phyloP scores from a whole-genome alignment of 1,284 basidiomycete genomes.

The Porodaedalea pini region DNA sequence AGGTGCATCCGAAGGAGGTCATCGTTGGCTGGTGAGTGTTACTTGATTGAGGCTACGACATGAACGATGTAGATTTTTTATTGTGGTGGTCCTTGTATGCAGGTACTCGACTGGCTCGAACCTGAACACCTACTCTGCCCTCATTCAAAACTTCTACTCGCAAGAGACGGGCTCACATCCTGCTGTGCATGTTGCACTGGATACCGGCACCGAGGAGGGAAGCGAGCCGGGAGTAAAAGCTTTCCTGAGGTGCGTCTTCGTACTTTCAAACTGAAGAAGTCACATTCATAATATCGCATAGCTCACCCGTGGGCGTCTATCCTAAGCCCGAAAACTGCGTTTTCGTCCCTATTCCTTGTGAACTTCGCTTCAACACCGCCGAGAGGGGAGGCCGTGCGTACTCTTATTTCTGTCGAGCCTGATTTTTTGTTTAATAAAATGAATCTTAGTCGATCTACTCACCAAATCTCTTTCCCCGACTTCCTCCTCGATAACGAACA shows the following conservation, averaged over 20 bases:
- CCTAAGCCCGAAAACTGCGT: slow-evolving; percentile 91
- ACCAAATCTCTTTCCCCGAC: slow-evolving; percentile 43
- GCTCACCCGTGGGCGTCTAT: slow-evolving; percentile 79
- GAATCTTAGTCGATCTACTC: slow-evolving; percentile 69
- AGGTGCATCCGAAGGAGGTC: slow-evolving; percentile 79
- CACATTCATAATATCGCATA: slow-evolving; percentile 31
- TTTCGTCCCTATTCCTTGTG: slow-evolving; percentile 84
- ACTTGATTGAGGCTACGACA: not conserved
- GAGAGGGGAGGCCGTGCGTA: slow-evolving; percentile 83
- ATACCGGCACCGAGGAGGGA: slow-evolving; percentile 76
- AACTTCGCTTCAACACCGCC: slow-evolving; percentile 75
- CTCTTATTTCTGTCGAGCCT: slow-evolving; percentile 2
- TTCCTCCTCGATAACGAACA: slow-evolving; percentile 44
- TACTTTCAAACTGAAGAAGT: slow-evolving; percentile 22
- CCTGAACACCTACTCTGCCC: slow-evolving; percentile 92
- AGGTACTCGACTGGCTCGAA: slow-evolving; percentile 91
- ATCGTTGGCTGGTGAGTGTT: slow-evolving; percentile 83
- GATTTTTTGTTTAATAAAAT: slow-evolving; percentile 7
- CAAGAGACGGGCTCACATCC: slow-evolving; percentile 87
- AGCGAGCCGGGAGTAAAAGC: slow-evolving; percentile 82
- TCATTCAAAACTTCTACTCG: slow-evolving; percentile 98
- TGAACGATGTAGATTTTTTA: not conserved
- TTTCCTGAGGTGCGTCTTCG: slow-evolving; percentile 70
- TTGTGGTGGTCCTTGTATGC: slow-evolving; percentile 20
- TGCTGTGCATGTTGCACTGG: slow-evolving; percentile 91